phyloP scores from a whole-genome alignment of 345 rosid species.

The Microthlaspi erraticum region DNA sequence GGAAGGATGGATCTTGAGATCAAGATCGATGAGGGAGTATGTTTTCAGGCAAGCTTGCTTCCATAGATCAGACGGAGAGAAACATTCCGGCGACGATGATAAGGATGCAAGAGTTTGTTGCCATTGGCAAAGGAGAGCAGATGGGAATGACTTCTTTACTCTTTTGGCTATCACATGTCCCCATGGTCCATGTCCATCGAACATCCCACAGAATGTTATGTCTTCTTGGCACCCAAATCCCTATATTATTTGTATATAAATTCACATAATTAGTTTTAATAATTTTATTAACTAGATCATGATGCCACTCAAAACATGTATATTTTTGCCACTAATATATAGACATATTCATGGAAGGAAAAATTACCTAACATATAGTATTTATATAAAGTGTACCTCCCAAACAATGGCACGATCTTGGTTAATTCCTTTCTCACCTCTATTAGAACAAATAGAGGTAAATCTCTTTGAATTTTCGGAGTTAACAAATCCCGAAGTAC shows the following conservation, averaged over 20 bases:
- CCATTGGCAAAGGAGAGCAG: constrained; percentile 78
- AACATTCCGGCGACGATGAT: constrained; percentile 46
- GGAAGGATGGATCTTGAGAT: constrained; percentile 65
- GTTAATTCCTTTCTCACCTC: constrained; percentile 82
- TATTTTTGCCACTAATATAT: constrained; percentile 6
- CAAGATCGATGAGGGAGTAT: constrained; percentile 67
- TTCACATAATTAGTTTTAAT: not conserved
- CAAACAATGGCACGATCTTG: constrained; percentile 82
- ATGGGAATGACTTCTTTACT: constrained; percentile 59
- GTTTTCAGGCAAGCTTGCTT: constrained; percentile 73
- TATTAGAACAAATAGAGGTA: constrained; percentile 72
- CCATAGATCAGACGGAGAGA: constrained; percentile 64
- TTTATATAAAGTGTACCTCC: constrained; percentile 60
- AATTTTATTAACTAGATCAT: not conserved
- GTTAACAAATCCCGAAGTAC: constrained; percentile 60
- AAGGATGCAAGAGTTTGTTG: constrained; percentile 59
- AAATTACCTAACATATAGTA: constrained; percentile 25
- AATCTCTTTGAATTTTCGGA: constrained; percentile 54
- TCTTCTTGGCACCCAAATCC: constrained; percentile 93
- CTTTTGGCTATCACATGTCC: constrained; percentile 76
- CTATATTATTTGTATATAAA: constrained; percentile 40
- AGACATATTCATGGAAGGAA: constrained; percentile 14
- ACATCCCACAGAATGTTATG: constrained; percentile 78
- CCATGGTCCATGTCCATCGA: constrained; percentile 99
- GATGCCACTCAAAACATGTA: not conserved